phyloP scores from a whole-genome alignment of 2,329 filamentous ascomycete species.

The Aspergillus nomiae region DNA sequence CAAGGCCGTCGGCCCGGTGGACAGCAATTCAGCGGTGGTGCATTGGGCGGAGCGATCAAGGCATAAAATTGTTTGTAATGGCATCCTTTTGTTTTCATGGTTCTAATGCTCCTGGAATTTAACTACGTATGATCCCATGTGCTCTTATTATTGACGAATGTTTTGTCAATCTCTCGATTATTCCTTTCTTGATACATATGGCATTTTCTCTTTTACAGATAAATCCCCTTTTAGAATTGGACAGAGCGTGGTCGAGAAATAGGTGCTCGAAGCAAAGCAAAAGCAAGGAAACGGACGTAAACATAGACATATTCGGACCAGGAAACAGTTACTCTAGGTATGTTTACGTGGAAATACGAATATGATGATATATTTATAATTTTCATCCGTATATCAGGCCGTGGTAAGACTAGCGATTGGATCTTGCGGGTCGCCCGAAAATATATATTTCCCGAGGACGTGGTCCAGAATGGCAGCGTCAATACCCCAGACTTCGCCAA shows the following conservation, averaged over 20 bases:
- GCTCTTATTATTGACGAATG: slow-evolving; percentile 11
- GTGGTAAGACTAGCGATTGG: too few species aligned
- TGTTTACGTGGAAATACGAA: not conserved
- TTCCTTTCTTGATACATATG: slow-evolving; percentile 17
- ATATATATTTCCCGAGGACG: not conserved
- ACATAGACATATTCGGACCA: not conserved
- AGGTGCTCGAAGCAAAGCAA: not conserved
- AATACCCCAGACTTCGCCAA: not conserved
- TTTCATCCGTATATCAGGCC: not conserved
- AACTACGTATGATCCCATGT: slow-evolving; percentile 23
- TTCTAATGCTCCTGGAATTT: slow-evolving; percentile 28
- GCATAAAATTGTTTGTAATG: slow-evolving; percentile 45
- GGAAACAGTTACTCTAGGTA: not conserved
- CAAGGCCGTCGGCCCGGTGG: slow-evolving; percentile 49
- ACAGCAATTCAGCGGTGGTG: slow-evolving; percentile 53
- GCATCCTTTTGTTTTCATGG: slow-evolving; percentile 30
- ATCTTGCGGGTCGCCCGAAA: not conserved
- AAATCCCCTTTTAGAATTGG: slow-evolving; percentile 23
- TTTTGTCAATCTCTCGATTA: slow-evolving; percentile 12
- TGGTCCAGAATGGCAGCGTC: not conserved
- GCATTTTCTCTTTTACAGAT: slow-evolving; percentile 22
- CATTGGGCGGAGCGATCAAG: slow-evolving; percentile 54
- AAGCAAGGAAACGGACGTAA: not conserved
- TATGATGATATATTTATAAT: not conserved
- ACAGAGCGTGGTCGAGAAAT: slow-evolving; percentile 12